Conservation (phyloP, 2,329 filamentous ascomycete genomes). For the Pseudogymnoascus sp. region DNA sequence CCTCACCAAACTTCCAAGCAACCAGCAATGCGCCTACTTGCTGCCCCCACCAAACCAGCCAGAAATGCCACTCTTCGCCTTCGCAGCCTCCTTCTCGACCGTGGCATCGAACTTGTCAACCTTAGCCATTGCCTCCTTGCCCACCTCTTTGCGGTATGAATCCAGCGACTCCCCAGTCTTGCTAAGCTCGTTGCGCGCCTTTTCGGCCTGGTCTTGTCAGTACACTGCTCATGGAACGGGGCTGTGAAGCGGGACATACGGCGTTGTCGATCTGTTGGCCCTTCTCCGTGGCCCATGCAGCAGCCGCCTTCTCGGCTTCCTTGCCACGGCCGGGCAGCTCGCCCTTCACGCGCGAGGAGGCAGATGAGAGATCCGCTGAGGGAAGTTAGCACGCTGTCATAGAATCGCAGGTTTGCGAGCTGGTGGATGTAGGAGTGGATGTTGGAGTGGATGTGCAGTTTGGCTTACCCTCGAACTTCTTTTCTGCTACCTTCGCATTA, state of each 20-base stretch:
- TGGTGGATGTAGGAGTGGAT: background rate
- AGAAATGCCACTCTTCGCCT: conserved; percentile 77
- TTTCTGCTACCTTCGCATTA: conserved; percentile 70
- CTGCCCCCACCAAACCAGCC: conserved; percentile 68
- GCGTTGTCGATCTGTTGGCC: conserved; percentile 60
- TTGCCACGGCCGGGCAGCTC: conserved; percentile 55
- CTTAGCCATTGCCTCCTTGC: conserved; percentile 58
- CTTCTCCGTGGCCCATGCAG: conserved; percentile 51
- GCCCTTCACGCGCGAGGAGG: conserved; percentile 56
- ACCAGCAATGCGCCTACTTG: background rate
- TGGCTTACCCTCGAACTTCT: conserved; percentile 70
- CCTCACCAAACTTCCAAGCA: too few species aligned
- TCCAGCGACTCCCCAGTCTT: conserved; percentile 54
- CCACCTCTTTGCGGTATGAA: conserved; percentile 51
- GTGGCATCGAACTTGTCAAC: conserved; percentile 77
- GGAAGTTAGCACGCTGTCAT: background rate
- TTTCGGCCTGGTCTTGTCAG: conserved; percentile 39
- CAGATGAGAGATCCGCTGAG: conserved; percentile 68
- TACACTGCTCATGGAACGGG: background rate
- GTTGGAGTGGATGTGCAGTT: background rate
- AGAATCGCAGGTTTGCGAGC: background rate
- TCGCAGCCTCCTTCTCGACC: conserved; percentile 66
- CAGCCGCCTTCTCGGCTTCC: conserved; percentile 55
- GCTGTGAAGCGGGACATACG: conserved; percentile 41
- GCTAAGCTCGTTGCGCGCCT: conserved; percentile 53